Conservation (phyloP, 139 green algal genomes). For the Closterium sp. region DNA sequence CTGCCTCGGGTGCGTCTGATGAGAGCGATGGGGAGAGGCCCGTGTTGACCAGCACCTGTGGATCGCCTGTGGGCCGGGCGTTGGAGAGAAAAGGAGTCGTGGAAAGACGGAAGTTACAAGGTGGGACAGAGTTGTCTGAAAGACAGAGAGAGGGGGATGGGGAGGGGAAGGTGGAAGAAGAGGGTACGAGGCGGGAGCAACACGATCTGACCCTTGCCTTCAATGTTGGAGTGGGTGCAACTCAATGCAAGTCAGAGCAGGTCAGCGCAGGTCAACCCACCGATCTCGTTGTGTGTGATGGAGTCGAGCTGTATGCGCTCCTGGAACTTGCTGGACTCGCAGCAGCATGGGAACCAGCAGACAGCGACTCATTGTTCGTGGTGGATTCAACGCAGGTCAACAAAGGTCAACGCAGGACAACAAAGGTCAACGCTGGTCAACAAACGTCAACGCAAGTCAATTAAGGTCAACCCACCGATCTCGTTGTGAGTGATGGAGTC, state of each 20-base stretch:
- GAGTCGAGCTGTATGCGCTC: slow-evolving; percentile 69
- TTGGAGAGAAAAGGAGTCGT: background rate
- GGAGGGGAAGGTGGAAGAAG: background rate
- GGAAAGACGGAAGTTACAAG: background rate
- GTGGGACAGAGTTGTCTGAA: background rate
- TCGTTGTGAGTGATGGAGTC: slow-evolving; percentile 91
- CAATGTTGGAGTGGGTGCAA: too few species aligned
- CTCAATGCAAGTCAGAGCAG: background rate
- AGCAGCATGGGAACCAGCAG: too few species aligned
- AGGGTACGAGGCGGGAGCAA: too few species aligned
- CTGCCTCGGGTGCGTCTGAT: background rate
- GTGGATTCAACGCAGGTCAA: background rate
- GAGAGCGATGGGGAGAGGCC: background rate
- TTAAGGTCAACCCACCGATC: slow-evolving; percentile 63
- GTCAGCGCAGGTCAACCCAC: slow-evolving; percentile 33
- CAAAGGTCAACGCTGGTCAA: background rate
- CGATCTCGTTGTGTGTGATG: slow-evolving; percentile 95
- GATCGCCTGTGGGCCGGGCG: background rate
- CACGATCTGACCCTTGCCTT: too few species aligned
- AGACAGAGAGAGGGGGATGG: background rate
- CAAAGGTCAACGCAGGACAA: background rate
- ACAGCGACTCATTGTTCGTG: too few species aligned
- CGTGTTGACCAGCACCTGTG: background rate
- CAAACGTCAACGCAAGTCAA: background rate
- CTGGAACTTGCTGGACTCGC: slow-evolving; percentile 95